These are phyloP conservation scores for Agarophyton chilense DNA, from an alignment of 23 red algal genomes.

Conservation along the genomic window DNA sequence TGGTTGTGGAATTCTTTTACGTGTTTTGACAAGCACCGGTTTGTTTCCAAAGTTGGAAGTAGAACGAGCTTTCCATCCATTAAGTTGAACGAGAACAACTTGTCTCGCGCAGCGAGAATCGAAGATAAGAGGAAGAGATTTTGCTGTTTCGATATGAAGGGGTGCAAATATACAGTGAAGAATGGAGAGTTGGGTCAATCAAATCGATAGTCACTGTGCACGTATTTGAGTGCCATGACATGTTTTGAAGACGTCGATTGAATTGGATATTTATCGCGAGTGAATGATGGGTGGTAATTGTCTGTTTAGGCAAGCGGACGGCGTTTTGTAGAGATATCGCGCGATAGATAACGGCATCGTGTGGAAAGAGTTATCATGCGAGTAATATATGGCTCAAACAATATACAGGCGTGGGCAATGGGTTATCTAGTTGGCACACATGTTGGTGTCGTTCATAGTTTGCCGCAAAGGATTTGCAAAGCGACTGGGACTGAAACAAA, in stretches of 20 bases:
- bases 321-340: not conserved
- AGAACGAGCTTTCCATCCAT: slow-evolving; percentile 3
- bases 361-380: not conserved
- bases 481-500: not conserved
- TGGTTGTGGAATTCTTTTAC: not conserved
- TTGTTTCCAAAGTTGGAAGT: slow-evolving; percentile 22
- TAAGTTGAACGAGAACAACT: not conserved
- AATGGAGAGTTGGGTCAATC: not conserved
- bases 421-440: not conserved
- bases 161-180: not conserved
- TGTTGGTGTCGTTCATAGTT: not conserved
- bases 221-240: not conserved
- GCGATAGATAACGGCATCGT: not conserved
- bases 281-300: not conserved
- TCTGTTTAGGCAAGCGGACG: not conserved
- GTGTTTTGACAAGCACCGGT: not conserved
- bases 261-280: not conserved
- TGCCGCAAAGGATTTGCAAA: not conserved
- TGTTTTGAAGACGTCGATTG: not conserved
- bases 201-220: not conserved
- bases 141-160: not conserved
- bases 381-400: too few relatives aligned
- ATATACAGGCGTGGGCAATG: not conserved
- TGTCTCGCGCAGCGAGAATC: not conserved
- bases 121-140: not conserved